Evolutionary conservation across 1,284 basidiomycete species (phyloP).

Genomic region (Ganoderma boninense): DNA sequence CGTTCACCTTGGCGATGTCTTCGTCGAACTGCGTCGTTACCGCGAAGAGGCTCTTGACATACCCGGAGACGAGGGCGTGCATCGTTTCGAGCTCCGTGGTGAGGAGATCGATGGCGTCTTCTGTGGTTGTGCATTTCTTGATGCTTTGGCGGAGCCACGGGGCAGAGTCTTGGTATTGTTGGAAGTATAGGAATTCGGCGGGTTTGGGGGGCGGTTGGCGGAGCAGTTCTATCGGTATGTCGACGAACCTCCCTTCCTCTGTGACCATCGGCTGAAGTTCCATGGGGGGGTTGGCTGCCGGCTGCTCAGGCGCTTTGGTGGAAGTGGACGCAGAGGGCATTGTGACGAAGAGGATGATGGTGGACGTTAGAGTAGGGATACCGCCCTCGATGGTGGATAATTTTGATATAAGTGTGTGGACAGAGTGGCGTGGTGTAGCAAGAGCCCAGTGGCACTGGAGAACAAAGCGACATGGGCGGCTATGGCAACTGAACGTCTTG

Average conservation of each 20-base stretch:
- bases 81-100: slow-evolving; percentile 28
- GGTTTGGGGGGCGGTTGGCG: slow-evolving; percentile 19
- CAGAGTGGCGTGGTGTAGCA: background rate
- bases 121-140: slow-evolving; percentile 16
- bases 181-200: slow-evolving; percentile 26
- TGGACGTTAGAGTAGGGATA: background rate
- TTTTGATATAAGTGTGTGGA: background rate
- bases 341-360: slow-evolving; percentile 4
- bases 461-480: slow-evolving; percentile 7
- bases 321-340: slow-evolving; percentile 11
- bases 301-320: background rate
- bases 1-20: background rate
- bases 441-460: slow-evolving; percentile 6
- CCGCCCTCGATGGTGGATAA: background rate
- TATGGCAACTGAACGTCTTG: background rate
- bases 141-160: slow-evolving; percentile 13
- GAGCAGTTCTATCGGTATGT: slow-evolving; percentile 24
- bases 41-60: slow-evolving; percentile 7
- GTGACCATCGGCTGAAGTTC: slow-evolving; percentile 18
- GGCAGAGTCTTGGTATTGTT: slow-evolving; percentile 19
- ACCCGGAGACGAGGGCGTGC: slow-evolving; percentile 25
- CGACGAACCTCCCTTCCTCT: slow-evolving; percentile 23
- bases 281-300: background rate
- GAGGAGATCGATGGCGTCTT: slow-evolving; percentile 25
- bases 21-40: background rate